Evolutionary conservation across 805 yeast genomes (phyloP).

Genomic region (Suhomyces vadensis): DNA sequence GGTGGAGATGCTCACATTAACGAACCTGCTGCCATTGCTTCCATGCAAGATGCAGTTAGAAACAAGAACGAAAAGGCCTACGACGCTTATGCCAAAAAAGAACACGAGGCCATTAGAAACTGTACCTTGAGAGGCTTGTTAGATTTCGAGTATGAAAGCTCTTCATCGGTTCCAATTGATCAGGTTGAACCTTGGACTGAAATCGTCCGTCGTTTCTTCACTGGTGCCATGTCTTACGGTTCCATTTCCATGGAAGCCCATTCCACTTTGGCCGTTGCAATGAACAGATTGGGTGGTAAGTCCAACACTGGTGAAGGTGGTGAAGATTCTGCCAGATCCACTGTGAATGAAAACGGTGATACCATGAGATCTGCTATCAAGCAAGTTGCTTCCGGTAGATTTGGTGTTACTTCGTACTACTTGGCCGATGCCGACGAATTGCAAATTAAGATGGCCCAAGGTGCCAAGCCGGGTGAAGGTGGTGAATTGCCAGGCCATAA

Average conservation of each 20-base stretch:
- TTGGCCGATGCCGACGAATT: conserved; percentile 95
- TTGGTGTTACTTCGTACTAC: conserved; percentile 95
- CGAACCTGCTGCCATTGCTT: conserved; percentile 93
- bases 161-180: conserved; percentile 83
- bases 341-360: conserved; percentile 81
- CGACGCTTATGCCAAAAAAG: conserved; percentile 85
- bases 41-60: conserved; percentile 96
- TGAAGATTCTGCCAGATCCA: conserved; percentile 91
- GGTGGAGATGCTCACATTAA: conserved; percentile 96
- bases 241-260: conserved; percentile 98
- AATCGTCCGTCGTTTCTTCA: conserved; percentile 92
- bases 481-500: conserved; percentile 97
- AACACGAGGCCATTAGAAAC: conserved; percentile 85
- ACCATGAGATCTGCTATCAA: conserved; percentile 98
- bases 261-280: conserved; percentile 95
- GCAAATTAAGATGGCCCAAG: conserved; percentile 98
- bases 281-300: conserved; percentile 97
- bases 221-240: conserved; percentile 99
- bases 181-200: conserved; percentile 99
- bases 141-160: conserved; percentile 78
- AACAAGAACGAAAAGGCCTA: conserved; percentile 94
- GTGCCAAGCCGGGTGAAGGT: conserved; percentile 99
- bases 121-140: conserved; percentile 94
- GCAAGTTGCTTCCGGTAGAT: conserved; percentile 97
- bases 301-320: conserved; percentile 99